Percentiles rank a stretch among this genome's conserved stretches.
Evolutionary conservation across 192 early-diverging fungal genomes (phyloP).

Genomic region (Podochytrium sp.): DNA sequence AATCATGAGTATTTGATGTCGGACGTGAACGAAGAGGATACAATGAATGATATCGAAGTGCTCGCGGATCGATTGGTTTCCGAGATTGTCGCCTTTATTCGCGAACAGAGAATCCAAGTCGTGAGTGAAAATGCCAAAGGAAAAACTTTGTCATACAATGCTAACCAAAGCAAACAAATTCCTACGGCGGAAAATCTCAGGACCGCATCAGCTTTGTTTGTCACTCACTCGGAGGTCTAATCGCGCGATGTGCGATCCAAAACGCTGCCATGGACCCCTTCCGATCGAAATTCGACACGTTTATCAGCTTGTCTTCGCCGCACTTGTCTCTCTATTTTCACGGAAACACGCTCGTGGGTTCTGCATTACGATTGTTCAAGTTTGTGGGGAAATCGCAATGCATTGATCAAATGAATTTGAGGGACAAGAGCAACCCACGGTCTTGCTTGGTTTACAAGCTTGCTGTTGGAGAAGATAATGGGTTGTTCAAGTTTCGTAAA

Average conservation of each 20-base stretch:
- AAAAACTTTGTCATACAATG: neutral
- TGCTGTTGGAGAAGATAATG: conserved; percentile 1
- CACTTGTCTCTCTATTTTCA: conserved; percentile 35
- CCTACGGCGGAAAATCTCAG: neutral
- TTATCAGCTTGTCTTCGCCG: conserved; percentile 30
- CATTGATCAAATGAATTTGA: conserved; percentile 25
- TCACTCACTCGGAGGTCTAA: conserved; percentile 39
- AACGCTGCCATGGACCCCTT: neutral
- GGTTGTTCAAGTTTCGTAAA: conserved; percentile 16
- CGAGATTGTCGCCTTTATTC: conserved; percentile 25
- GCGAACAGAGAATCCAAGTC: neutral
- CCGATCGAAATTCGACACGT: conserved; percentile 19
- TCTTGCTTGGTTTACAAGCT: conserved; percentile 20
- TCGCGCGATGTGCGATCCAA: conserved; percentile 31
- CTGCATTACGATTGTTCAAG: conserved; percentile 8
- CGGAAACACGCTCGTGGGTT: conserved; percentile 13
- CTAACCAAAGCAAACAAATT: neutral
- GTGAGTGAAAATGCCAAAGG: neutral
- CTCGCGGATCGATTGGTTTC: conserved; percentile 29
- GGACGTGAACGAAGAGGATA: conserved; percentile 24
- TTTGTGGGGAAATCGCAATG: conserved; percentile 8
- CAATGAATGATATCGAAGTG: conserved; percentile 21
- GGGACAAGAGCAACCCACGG: conserved; percentile 22
- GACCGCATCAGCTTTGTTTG: conserved; percentile 34
- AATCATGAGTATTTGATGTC: conserved; percentile 25